Base-by-base conservation (phyloP, 495 filamentous ascomycete species). In the Glutinoglossum americanum region DNA sequence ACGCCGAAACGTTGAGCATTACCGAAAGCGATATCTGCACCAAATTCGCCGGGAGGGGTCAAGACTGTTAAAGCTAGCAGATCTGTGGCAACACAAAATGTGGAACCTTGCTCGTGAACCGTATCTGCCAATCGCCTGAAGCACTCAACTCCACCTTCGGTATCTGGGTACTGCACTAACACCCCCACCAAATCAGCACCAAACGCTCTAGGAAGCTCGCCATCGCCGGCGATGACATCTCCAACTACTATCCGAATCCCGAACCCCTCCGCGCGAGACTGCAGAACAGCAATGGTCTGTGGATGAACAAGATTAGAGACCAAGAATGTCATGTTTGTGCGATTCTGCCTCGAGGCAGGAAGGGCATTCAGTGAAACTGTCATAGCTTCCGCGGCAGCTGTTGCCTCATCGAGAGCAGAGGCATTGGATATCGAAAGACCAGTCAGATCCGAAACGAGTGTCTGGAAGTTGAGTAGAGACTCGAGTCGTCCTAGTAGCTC, bases 301-400 rank as follows among this genome's bases (percentile, higher is more conserved):
- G 87, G 87, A 69, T 95, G 89, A 60, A 89, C 81, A 27, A 83
- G 75, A 59, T 82, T 77, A 23, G 87, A 92, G 15, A 95, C 84
- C 15, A 97, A 78, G 64, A 80, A 97, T 0, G 82, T 81, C 72
- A 87, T 94, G 41, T 80, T 79, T 55, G 77, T 68, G 60, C 80
- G 76, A 71, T 86, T 93, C 62, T 84, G 81, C 64, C 85, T 79
- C 11, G 82, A 71, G 11, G 74, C 60, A 3, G 90, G 82, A 51
- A 94, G 73, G 10, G 80, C 76, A 63, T 85, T 87, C 67, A 93
- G 67, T 3, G 89, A 94, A 70, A 98, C 77, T 35, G 90, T 96
- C 93, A 98, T 94, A 57, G 92, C 92, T 71, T 98, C 92, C 32
- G 92, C 87, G 30, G 90, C 92, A 35, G 92, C 92, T 6, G 93